Evolutionary conservation across 2,329 filamentous ascomycete genomes (phyloP), one percentile per base, ranked within the genome.

Genomic region (Curvularia eragrostidis): DNA sequence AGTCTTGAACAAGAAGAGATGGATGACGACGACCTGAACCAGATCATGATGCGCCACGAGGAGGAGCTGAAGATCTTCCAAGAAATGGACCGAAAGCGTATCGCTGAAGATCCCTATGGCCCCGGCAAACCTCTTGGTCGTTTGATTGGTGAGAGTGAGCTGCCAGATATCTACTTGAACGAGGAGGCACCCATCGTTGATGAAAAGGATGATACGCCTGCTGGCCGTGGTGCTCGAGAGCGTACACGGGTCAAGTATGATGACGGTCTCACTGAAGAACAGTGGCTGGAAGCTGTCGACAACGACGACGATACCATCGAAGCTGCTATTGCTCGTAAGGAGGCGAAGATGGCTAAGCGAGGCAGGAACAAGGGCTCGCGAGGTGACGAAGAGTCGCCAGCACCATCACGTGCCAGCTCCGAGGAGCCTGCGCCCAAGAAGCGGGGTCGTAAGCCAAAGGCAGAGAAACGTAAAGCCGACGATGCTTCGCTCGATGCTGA

Each of bases 1-100:
- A 83, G 82, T 58, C 87, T 93, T 56, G 93, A 97, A 63, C 91
- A 96, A 70, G 93, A 97, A 59, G 95, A 99, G 77, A 97, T 98
- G 91, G 95, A 99, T 66, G 95, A 99, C 64, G 95, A 99, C 58
- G 95, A 99, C 74, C 82, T 99, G 64, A 99, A 99, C 73, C 83
- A 95, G 81, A 91, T 99, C 60, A 90, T 98, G 79, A 93, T 95
- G 59, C 91, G 95, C 65, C 92, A 84, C 43, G 94, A 97, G 8
- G 83, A 89, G 0, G 95, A 99, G 75, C 78, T 98, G 19, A 59
- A 61, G 5, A 72, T 88, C 1, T 99, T 99, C 85, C 91, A 93
- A 72, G 81, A 89, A 67, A 86, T 99, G 60, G 95, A 99, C 66
- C 85, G 87, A 56, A 88, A 96, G 58, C 87, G 95, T 56, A 70